phyloP scores from a whole-genome alignment of 805 yeast genomes.

The Myxozyma neotropica region DNA sequence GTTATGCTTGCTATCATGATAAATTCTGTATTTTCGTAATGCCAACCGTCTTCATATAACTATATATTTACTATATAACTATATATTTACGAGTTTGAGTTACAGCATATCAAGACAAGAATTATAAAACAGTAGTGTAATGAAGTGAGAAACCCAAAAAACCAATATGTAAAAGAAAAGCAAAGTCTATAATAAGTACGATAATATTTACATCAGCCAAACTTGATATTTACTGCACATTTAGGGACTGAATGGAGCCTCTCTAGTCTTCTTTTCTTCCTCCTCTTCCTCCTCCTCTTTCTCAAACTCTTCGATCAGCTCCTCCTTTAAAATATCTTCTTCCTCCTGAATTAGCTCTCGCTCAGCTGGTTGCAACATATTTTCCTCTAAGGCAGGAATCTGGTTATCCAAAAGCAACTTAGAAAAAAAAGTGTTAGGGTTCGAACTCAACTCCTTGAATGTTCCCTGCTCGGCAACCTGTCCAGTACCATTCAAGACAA shows the following conservation, averaged over 20 bases:
- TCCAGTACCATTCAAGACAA: conserved; percentile 76
- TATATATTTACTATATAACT: too few relatives aligned
- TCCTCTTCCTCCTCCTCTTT: conserved; percentile 27
- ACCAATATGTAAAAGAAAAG: neutral
- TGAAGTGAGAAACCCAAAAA: too few relatives aligned
- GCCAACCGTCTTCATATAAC: too few relatives aligned
- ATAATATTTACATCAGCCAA: conserved; percentile 4
- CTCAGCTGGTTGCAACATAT: neutral
- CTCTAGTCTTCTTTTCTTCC: conserved; percentile 8
- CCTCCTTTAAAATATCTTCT: conserved; percentile 29
- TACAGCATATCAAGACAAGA: too few relatives aligned
- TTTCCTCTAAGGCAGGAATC: neutral
- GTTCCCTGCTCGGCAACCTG: conserved; percentile 72
- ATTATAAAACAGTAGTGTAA: too few relatives aligned
- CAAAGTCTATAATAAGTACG: neutral
- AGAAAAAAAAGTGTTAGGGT: conserved; percentile 37
- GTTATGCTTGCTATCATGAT: too few relatives aligned
- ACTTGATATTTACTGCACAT: neutral
- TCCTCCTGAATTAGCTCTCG: conserved; percentile 16
- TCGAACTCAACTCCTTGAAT: conserved; percentile 54
- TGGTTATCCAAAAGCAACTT: conserved; percentile 29
- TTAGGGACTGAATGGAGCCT: conserved; percentile 20
- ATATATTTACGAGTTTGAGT: too few relatives aligned
- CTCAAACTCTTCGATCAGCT: conserved; percentile 30
- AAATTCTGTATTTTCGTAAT: too few relatives aligned